These are phyloP conservation scores for Botrytis hyacinthi DNA, from an alignment of 2,329 filamentous ascomycete genomes.

Conservation along the genomic window DNA sequence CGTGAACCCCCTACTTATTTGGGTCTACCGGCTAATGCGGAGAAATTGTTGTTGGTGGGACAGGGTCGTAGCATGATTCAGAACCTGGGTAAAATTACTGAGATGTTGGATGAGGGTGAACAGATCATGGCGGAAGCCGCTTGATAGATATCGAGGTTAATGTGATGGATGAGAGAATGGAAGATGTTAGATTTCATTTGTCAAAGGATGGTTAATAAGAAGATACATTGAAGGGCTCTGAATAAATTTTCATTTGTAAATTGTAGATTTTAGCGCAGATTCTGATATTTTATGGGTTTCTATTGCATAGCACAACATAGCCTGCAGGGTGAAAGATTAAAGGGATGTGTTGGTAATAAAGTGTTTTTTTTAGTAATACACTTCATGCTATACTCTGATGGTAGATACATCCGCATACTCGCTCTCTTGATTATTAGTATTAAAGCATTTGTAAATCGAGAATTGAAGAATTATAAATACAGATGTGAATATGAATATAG, in stretches of 20 bases:
- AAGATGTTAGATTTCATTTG: conserved; percentile 1
- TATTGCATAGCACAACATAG: background rate
- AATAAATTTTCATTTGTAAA: background rate
- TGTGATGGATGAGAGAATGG: background rate
- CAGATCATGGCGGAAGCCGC: conserved; percentile 71
- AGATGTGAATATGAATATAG: too few relatives aligned
- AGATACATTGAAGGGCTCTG: background rate
- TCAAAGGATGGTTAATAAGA: background rate
- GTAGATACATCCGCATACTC: background rate
- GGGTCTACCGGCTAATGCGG: conserved; percentile 89
- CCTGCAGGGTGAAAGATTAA: background rate
- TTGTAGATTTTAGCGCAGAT: background rate
- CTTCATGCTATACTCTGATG: background rate
- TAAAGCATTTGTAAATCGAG: background rate
- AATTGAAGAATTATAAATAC: too few relatives aligned
- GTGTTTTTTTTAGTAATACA: background rate
- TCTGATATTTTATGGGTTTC: background rate
- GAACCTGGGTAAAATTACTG: conserved; percentile 80
- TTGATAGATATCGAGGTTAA: conserved; percentile 19
- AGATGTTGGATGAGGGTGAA: conserved; percentile 90
- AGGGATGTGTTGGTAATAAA: background rate
- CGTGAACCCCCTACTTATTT: conserved; percentile 94
- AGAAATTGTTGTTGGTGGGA: conserved; percentile 89
- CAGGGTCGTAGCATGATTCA: conserved; percentile 81
- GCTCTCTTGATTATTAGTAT: background rate